Percentiles rank a stretch among this genome's conserved stretches.
Evolutionary conservation across 768 basidiomycete genomes (phyloP).

Genomic region (Lactarius quietus): DNA sequence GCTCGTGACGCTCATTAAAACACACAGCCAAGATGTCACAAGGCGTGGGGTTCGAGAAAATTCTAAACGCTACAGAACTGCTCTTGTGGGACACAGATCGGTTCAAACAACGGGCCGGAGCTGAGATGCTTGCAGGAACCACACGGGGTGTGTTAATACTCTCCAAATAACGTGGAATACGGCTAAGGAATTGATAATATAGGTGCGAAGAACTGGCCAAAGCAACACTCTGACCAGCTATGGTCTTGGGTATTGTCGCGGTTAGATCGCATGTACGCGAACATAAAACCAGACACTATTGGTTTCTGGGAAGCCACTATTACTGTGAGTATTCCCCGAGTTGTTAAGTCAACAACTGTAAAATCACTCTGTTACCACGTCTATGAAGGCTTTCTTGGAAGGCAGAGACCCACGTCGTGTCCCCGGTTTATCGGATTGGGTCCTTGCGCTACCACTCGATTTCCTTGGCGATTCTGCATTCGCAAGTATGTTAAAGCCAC

Average conservation of each 20-base stretch:
- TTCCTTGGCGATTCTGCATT: conserved; percentile 86
- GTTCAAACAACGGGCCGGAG: conserved; percentile 82
- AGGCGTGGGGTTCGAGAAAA: conserved; percentile 45
- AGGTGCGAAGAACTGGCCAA: conserved; percentile 87
- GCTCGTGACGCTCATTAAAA: conserved; percentile 13
- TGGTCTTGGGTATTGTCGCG: conserved; percentile 71
- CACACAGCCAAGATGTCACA: conserved; percentile 68
- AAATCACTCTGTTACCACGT: not conserved
- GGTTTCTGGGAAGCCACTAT: conserved; percentile 70
- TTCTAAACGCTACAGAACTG: conserved; percentile 56
- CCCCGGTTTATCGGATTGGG: conserved; percentile 70
- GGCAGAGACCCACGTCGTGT: conserved; percentile 80
- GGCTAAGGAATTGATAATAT: conserved; percentile 18
- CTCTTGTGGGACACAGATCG: conserved; percentile 65
- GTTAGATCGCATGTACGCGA: conserved; percentile 59
- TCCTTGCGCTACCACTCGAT: conserved; percentile 71
- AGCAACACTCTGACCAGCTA: conserved; percentile 45
- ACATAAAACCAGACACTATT: conserved; percentile 84
- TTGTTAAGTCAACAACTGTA: conserved; percentile 2
- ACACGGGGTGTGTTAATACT: conserved; percentile 56
- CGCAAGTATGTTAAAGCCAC: conserved; percentile 51
- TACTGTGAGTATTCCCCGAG: conserved; percentile 39
- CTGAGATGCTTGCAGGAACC: conserved; percentile 69
- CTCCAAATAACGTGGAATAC: not conserved
- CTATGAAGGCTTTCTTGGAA: conserved; percentile 40